Conservation (phyloP, 2,329 filamentous ascomycete genomes). For the Aspergillus sp. region DNA sequence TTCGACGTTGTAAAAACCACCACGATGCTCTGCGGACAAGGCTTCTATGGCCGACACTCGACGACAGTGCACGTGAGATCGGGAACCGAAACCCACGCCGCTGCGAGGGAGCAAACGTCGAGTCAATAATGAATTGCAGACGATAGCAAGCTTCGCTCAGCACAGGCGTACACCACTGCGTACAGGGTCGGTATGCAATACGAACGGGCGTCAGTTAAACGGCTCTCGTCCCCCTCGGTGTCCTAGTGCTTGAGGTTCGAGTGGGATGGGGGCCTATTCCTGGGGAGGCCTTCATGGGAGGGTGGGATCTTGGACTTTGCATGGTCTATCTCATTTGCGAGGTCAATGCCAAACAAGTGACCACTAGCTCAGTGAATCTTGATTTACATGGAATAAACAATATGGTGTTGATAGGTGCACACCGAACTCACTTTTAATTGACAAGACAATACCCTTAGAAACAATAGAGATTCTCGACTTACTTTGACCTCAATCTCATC, state of each 20-base stretch:
- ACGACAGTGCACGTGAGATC: neutral
- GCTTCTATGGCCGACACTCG: neutral
- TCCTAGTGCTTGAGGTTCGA: neutral
- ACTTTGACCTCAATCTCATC: neutral
- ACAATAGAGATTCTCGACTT: neutral
- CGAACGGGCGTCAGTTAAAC: neutral
- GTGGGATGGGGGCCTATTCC: neutral
- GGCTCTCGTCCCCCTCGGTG: neutral
- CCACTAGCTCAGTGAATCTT: too few species aligned
- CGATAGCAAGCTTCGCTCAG: neutral
- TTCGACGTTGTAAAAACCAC: neutral
- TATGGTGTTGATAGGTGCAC: too few species aligned
- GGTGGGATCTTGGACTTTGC: neutral
- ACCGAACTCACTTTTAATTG: too few species aligned
- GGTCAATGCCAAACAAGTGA: too few species aligned
- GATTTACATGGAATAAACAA: too few species aligned
- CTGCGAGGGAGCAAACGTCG: neutral
- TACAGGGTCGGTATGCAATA: too few species aligned
- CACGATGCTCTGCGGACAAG: neutral
- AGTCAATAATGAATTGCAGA: too few species aligned
- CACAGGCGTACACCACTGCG: neutral
- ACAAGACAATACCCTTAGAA: too few species aligned
- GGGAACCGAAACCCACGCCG: too few species aligned
- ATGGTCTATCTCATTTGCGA: too few species aligned
- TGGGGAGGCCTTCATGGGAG: neutral